These are phyloP conservation scores for Chlorociboria aeruginascens DNA, from an alignment of 495 filamentous ascomycete species.

Conservation along the genomic window DNA sequence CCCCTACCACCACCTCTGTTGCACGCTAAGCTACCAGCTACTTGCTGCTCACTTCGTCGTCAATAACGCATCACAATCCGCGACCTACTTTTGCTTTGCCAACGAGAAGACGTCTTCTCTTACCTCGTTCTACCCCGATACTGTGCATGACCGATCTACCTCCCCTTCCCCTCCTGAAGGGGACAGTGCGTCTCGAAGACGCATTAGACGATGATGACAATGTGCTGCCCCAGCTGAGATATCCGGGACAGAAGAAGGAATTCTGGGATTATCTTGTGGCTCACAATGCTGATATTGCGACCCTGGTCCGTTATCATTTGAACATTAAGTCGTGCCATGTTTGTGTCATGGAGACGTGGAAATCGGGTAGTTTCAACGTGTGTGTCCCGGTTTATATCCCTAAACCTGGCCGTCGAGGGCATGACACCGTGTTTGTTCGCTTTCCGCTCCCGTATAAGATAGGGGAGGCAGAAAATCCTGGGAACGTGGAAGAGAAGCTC, in stretches of 20 bases:
- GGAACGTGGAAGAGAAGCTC: neutral
- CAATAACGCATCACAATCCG: too few relatives aligned
- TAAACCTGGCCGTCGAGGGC: neutral
- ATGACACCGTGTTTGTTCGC: neutral
- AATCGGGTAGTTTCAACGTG: neutral
- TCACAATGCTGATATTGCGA: neutral
- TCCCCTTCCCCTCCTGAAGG: neutral
- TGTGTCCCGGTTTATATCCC: neutral
- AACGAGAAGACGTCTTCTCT: too few relatives aligned
- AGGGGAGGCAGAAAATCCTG: neutral
- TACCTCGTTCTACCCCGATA: too few relatives aligned
- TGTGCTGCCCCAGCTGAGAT: neutral
- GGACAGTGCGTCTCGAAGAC: neutral
- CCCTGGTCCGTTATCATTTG: neutral
- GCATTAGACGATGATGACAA: conserved; percentile 1
- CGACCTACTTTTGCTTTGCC: too few relatives aligned
- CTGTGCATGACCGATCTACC: neutral
- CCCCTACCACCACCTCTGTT: too few relatives aligned
- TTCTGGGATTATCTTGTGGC: neutral
- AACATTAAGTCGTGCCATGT: neutral
- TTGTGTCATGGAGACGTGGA: neutral
- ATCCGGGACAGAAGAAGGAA: neutral
- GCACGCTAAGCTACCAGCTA: too few relatives aligned
- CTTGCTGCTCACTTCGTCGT: too few relatives aligned
- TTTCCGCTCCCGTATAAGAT: neutral